A percentile compares a stretch with the other conserved stretches of the same genome.
Conservation (phyloP, 2,329 filamentous ascomycete species). For the Aspergillus ibericus region DNA sequence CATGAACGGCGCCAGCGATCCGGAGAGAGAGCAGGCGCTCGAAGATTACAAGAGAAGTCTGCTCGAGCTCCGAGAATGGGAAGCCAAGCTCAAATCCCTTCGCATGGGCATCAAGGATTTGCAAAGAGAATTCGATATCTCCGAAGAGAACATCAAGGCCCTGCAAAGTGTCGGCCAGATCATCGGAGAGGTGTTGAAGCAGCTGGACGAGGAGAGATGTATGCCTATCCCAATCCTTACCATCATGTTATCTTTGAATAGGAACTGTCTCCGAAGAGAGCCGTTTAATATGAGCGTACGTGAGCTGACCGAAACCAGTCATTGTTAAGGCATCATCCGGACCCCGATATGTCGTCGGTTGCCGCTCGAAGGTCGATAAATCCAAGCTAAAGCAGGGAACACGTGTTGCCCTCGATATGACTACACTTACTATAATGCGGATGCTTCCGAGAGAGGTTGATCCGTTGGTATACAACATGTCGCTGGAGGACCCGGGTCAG, state of each 20-base stretch:
- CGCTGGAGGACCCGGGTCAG: conserved; percentile 93
- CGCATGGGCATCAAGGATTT: conserved; percentile 94
- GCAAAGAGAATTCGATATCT: conserved; percentile 92
- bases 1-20: conserved; percentile 47
- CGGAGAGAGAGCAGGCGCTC: conserved; percentile 67
- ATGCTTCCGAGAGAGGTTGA: conserved; percentile 99
- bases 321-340: conserved; percentile 98
- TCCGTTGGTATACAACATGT: conserved; percentile 99
- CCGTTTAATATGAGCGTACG: not conserved
- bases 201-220: conserved; percentile 99
- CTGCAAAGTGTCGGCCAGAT: conserved; percentile 98
- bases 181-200: conserved; percentile 97
- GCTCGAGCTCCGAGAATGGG: conserved; percentile 96
- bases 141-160: conserved; percentile 99
- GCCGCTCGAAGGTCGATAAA: conserved; percentile 97
- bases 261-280: not conserved
- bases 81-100: conserved; percentile 92
- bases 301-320: conserved; percentile 57
- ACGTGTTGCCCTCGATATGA: conserved; percentile 97
- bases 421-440: conserved; percentile 98
- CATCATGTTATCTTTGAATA: not conserved
- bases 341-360: conserved; percentile 95
- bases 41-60: conserved; percentile 77
- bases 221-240: conserved; percentile 41
- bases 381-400: conserved; percentile 96